These are phyloP conservation scores for Lipomyces sp. DNA, from an alignment of 805 yeast species.

Conservation along the genomic window DNA sequence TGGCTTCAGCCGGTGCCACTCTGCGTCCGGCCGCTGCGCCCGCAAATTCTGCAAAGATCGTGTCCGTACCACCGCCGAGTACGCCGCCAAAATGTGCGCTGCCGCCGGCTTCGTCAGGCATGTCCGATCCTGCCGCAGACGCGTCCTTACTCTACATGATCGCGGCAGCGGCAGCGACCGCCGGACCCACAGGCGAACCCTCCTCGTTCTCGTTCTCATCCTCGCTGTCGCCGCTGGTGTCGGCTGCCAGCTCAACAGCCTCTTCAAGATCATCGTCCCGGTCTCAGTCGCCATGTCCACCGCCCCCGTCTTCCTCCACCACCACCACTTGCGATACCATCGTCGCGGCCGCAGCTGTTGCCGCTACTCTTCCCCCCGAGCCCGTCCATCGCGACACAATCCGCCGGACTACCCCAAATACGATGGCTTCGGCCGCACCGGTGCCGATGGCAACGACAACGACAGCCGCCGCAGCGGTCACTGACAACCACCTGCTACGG, in stretches of 20 bases:
- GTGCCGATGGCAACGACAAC: neutral
- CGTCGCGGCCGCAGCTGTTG: no score
- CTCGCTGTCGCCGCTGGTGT: neutral
- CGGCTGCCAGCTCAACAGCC: neutral
- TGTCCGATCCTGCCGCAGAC: neutral
- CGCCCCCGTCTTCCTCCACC: neutral
- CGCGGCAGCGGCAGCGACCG: neutral
- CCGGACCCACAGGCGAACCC: neutral
- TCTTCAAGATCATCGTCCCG: slow-evolving; percentile 12
- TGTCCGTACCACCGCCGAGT: neutral
- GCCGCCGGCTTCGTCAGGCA: neutral
- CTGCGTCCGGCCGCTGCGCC: neutral
- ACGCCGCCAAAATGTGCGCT: slow-evolving; percentile 10
- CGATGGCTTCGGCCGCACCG: neutral
- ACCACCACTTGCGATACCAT: neutral
- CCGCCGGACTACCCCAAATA: neutral
- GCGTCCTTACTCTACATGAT: slow-evolving; percentile 6
- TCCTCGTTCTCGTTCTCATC: neutral
- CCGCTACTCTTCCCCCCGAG: neutral
- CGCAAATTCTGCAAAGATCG: neutral
- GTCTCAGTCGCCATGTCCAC: slow-evolving; percentile 5
- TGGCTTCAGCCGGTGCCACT: slow-evolving; percentile 2
- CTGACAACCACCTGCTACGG: slow-evolving; percentile 7
- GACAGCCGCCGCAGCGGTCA: neutral
- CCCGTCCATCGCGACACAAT: slow-evolving; percentile 8